Percentiles rank a stretch among this genome's conserved stretches.
These are phyloP conservation scores for Coprinopsis strossmayeri DNA, from an alignment of 768 basidiomycete genomes.

Conservation along the genomic window DNA sequence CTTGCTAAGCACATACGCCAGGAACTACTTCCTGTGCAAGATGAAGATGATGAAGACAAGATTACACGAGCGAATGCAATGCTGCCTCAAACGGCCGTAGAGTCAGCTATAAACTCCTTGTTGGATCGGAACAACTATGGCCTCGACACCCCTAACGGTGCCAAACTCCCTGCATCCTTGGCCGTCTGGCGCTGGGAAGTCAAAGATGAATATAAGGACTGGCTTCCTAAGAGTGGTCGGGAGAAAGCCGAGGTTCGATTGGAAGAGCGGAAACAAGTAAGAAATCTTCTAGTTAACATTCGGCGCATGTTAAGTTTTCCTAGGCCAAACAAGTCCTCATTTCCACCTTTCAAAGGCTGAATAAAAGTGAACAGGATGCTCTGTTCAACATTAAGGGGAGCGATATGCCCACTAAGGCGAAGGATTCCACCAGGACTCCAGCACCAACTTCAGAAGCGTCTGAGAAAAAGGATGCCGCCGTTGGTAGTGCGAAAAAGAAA, in stretches of 20 bases:
- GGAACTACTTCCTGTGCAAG: conserved; percentile 57
- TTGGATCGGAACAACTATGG: conserved; percentile 80
- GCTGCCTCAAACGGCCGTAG: conserved; percentile 50
- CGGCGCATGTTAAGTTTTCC: conserved; percentile 1
- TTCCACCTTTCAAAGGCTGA: conserved; percentile 46
- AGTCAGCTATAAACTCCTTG: conserved; percentile 55
- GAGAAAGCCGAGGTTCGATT: conserved; percentile 57
- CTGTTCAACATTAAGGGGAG: conserved; percentile 49
- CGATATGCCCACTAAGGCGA: conserved; percentile 22
- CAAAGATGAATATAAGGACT: conserved; percentile 45
- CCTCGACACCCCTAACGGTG: conserved; percentile 44
- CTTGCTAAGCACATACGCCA: conserved; percentile 68
- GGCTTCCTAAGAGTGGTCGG: conserved; percentile 60
- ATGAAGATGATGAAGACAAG: conserved; percentile 42
- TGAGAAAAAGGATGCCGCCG: conserved; percentile 19
- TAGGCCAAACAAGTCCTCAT: conserved; percentile 58
- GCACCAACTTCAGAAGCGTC: conserved; percentile 4
- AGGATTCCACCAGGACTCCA: conserved; percentile 24
- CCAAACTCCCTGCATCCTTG: conserved; percentile 54
- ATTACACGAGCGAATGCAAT: conserved; percentile 27
- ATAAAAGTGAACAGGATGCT: conserved; percentile 47
- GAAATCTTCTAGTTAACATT: conserved; percentile 12
- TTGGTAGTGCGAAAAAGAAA: conserved; percentile 24
- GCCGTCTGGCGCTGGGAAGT: conserved; percentile 89
- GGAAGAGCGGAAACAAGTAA: conserved; percentile 60